Percentiles rank a stretch among this genome's conserved stretches.
These are phyloP conservation scores for Starmerella lactis-condensi DNA, from an alignment of 805 yeast species.

Conservation along the genomic window DNA sequence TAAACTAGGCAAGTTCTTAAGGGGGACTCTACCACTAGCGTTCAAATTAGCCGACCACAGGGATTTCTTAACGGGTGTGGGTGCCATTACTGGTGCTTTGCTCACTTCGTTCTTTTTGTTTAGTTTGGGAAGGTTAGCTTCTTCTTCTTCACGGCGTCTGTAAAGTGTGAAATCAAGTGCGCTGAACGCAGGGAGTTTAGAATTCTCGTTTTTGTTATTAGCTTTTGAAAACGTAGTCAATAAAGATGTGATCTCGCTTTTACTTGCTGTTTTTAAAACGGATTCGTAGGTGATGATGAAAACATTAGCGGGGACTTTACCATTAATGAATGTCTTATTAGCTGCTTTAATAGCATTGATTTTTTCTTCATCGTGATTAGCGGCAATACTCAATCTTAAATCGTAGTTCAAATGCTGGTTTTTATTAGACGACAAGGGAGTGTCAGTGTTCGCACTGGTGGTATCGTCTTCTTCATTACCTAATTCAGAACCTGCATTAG, in stretches of 20 bases:
- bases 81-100: neutral
- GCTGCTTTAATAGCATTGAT: slow-evolving; percentile 14
- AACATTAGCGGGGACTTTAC: slow-evolving; percentile 14
- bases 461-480: neutral
- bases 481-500: neutral
- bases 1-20: too few species aligned
- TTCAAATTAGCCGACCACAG: too few species aligned
- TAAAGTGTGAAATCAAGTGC: slow-evolving; percentile 3
- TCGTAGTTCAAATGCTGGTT: slow-evolving; percentile 11
- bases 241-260: slow-evolving; percentile 14
- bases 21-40: too few species aligned
- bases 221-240: slow-evolving; percentile 10
- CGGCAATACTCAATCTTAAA: slow-evolving; percentile 17
- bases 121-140: neutral
- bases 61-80: too few species aligned
- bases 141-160: slow-evolving; percentile 6
- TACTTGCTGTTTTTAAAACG: slow-evolving; percentile 7
- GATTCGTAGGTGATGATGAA: slow-evolving; percentile 14
- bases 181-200: neutral
- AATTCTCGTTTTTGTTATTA: slow-evolving; percentile 1
- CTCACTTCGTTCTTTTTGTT: neutral
- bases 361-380: slow-evolving; percentile 21
- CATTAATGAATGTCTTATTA: slow-evolving; percentile 11
- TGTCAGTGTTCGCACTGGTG: neutral
- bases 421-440: neutral